Conservation (phyloP, 129 eudicot species). For the Escallonia herrerae region DNA sequence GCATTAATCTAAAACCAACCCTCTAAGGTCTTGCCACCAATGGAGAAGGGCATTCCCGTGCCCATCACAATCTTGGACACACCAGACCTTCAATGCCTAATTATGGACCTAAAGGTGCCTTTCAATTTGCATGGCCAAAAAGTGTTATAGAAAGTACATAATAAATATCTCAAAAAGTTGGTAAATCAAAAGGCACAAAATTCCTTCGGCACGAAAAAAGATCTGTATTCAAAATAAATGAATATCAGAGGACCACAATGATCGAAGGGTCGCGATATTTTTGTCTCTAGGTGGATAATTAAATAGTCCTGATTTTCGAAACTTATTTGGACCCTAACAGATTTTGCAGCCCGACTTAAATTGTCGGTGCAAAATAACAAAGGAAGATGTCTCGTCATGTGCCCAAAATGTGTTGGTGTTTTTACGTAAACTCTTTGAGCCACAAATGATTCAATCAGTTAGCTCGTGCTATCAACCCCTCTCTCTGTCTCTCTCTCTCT, state of each 20-base stretch:
- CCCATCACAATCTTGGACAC: no score
- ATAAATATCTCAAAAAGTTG: background rate
- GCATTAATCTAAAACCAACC: no score
- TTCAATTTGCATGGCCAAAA: background rate
- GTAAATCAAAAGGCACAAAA: no score
- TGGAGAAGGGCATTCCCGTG: no score
- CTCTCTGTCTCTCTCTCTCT: background rate
- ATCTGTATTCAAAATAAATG: no score
- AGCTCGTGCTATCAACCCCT: slow-evolving; percentile 5
- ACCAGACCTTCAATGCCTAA: no score
- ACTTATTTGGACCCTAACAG: slow-evolving; percentile 9
- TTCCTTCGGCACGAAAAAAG: background rate
- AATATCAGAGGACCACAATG: slow-evolving; percentile 14
- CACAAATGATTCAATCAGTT: slow-evolving; percentile 25
- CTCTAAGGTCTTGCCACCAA: no score
- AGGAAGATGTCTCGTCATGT: background rate
- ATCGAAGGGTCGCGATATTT: slow-evolving; percentile 16
- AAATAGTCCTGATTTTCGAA: slow-evolving; percentile 20
- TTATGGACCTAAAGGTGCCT: background rate
- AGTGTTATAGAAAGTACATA: no score
- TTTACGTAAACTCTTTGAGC: slow-evolving; percentile 5
- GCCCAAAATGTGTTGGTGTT: background rate
- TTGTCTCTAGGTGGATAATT: slow-evolving; percentile 10
- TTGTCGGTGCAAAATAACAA: background rate
- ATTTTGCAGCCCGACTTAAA: background rate